Evolutionary conservation across 176 grass and related monocot genomes (phyloP), one percentile per base, ranked within the genome.

Genomic region (Zoysia japonica): DNA sequence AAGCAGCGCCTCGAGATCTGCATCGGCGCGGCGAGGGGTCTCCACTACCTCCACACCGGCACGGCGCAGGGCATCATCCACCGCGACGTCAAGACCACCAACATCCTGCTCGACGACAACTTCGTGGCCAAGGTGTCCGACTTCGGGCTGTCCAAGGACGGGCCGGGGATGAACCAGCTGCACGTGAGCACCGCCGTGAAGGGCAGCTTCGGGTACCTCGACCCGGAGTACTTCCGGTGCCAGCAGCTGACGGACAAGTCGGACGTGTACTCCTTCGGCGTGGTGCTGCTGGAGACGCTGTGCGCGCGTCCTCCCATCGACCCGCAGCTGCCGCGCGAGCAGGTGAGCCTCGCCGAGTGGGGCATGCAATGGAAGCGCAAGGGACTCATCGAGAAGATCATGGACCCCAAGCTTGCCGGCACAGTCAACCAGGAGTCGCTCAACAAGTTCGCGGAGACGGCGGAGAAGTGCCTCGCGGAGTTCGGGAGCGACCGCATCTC

Each of bases 341-440:
- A 98, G 82, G 92, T 98, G 1, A 95, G 86, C 88, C 92, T 99
- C 12, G 96, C 92, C 7, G 96, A 99, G 78, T 99, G 96, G 96
- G 90, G 88, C 6, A 76, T 99, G 84, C 96, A 89, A 88, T 99
- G 89, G 86, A 94, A 99, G 85, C 53, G 92, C 6, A 95, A 99
- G 81, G 92, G 90, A 0, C 88, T 92, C 70, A 87, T 99, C 78
- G 90, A 99, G 67, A 99, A 99, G 90, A 99, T 99, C 90, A 91
- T 95, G 75, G 96, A 99, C 65, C 89, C 92, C 7, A 81, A 82
- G 70, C 85, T 97, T 65, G 78, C n/a, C 60, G 94, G 94, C 20
- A 97, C 88, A 7, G 89, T 97, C 48, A 97, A 94, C 85, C 78
- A 70, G 69, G 94, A 97, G 60, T 94, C 89, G 57, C 87, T 97